These are phyloP conservation scores for Halocafeteria seosinensis DNA, from an alignment of 108 stramenopile species.

Conservation along the genomic window DNA sequence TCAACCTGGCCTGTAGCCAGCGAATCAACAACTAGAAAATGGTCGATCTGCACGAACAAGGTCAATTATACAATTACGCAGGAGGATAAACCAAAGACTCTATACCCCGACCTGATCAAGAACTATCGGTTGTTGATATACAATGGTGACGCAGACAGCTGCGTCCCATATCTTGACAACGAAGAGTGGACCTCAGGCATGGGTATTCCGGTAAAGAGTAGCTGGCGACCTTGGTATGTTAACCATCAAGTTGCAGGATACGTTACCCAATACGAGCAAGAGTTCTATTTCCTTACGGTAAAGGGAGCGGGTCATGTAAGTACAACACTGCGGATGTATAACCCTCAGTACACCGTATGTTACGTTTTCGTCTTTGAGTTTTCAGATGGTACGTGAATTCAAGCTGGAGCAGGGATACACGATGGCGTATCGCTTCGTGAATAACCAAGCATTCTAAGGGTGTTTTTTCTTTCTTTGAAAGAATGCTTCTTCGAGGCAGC, in stretches of 20 bases:
- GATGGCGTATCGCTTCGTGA: slow-evolving; percentile 21
- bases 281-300: slow-evolving; percentile 49
- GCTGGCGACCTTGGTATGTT: neutral
- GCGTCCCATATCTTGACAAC: slow-evolving; percentile 29
- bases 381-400: slow-evolving; percentile 44
- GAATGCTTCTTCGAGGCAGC: too few relatives aligned
- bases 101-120: slow-evolving; percentile 21
- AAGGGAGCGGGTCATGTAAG: slow-evolving; percentile 51
- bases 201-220: neutral
- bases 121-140: slow-evolving; percentile 15
- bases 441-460: too few relatives aligned
- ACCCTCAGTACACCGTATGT: too few relatives aligned
- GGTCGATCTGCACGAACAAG: slow-evolving; percentile 3
- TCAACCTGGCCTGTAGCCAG: slow-evolving; percentile 15
- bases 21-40: neutral
- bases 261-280: slow-evolving; percentile 45
- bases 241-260: slow-evolving; percentile 34
- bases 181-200: slow-evolving; percentile 16
- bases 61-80: slow-evolving; percentile 18
- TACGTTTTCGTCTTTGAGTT: too few relatives aligned
- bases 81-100: slow-evolving; percentile 13
- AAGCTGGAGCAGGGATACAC: slow-evolving; percentile 41
- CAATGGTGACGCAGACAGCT: slow-evolving; percentile 28
- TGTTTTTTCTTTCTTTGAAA: too few relatives aligned
- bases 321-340: too few relatives aligned